Evolutionary conservation across 2,329 filamentous ascomycete genomes (phyloP).

Genomic region (Tolypocladium sp.): DNA sequence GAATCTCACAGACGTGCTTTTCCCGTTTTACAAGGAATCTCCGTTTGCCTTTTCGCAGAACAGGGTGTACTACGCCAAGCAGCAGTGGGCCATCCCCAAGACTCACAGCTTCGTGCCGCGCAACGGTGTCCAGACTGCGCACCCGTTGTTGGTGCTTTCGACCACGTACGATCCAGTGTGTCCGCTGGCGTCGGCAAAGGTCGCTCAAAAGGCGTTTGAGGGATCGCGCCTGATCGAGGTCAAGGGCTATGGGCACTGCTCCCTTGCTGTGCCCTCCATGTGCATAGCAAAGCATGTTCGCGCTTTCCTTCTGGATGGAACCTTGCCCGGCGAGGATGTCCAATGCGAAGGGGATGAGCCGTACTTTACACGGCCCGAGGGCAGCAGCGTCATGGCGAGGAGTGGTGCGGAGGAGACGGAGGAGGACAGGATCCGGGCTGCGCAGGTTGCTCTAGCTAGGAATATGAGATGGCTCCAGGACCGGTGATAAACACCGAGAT

Average conservation of each 20-base stretch:
- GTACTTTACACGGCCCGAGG: slow-evolving; percentile 24
- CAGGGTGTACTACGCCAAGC: slow-evolving; percentile 20
- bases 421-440: slow-evolving; percentile 4
- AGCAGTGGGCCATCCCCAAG: slow-evolving; percentile 18
- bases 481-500: background rate
- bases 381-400: background rate
- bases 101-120: slow-evolving; percentile 17
- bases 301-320: slow-evolving; percentile 26
- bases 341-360: slow-evolving; percentile 27
- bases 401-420: background rate
- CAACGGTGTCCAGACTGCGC: slow-evolving; percentile 20
- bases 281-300: slow-evolving; percentile 26
- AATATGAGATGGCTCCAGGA: background rate
- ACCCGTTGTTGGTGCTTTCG: slow-evolving; percentile 21
- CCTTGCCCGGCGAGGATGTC: slow-evolving; percentile 22
- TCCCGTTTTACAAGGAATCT: slow-evolving; percentile 20
- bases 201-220: slow-evolving; percentile 23
- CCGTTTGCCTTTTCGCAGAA: slow-evolving; percentile 18
- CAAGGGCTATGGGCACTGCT: slow-evolving; percentile 33
- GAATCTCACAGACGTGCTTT: slow-evolving; percentile 22
- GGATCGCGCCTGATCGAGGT: slow-evolving; percentile 29
- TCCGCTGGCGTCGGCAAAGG: slow-evolving; percentile 26
- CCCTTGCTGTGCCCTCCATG: slow-evolving; percentile 24
- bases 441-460: slow-evolving; percentile 2
- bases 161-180: slow-evolving; percentile 40